Percentiles rank a stretch among this genome's conserved stretches.
Conservation (phyloP, 768 basidiomycete species). For the Auriscalpium orientale region DNA sequence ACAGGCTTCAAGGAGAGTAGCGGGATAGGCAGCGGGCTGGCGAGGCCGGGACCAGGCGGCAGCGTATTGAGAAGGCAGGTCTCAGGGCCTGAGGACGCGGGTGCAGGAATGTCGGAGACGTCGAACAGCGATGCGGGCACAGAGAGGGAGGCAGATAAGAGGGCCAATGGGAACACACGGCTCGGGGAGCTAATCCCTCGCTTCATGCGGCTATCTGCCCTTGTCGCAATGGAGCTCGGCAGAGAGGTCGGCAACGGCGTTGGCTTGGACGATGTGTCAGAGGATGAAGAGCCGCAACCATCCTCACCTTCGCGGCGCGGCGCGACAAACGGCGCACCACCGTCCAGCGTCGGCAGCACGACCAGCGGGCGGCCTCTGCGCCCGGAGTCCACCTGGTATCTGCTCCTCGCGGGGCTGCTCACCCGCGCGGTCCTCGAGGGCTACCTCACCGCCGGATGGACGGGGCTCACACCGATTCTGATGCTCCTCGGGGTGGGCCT, state of each 20-base stretch:
- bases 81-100: conserved; percentile 2
- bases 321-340: not conserved
- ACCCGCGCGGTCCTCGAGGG: conserved; percentile 84
- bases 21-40: conserved; percentile 65
- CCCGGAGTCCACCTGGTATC: conserved; percentile 77
- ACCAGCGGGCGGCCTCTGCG: conserved; percentile 34
- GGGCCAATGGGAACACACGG: conserved; percentile 45
- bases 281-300: conserved; percentile 4
- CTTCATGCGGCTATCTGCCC: conserved; percentile 71
- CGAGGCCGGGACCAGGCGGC: conserved; percentile 47
- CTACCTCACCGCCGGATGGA: conserved; percentile 77
- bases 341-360: not conserved
- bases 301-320: conserved; percentile 6
- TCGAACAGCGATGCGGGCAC: not conserved
- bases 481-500: conserved; percentile 69
- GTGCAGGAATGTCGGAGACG: conserved; percentile 2
- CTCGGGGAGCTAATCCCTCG: conserved; percentile 58
- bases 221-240: conserved; percentile 72
- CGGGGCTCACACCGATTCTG: conserved; percentile 60
- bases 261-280: conserved; percentile 31
- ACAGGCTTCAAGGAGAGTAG: conserved; percentile 71
- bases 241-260: conserved; percentile 49
- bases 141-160: not conserved
- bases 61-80: conserved; percentile 48
- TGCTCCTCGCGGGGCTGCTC: conserved; percentile 65